These are phyloP conservation scores for Apostasia shenzhenica DNA, from an alignment of 106 monocot genomes.

Conservation along the genomic window DNA sequence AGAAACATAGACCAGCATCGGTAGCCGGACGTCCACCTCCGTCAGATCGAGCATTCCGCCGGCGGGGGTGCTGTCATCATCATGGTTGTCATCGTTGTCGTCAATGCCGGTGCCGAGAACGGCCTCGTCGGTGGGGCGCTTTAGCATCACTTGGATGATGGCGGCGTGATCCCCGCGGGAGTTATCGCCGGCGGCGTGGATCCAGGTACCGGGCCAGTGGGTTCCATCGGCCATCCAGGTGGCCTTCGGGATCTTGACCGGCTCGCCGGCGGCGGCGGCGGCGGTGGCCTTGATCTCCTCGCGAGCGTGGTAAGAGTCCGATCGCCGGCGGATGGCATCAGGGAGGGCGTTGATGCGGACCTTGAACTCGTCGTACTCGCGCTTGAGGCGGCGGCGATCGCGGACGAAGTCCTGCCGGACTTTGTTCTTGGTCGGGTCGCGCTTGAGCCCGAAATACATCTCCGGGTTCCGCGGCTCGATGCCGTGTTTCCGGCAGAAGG, in stretches of 20 bases:
- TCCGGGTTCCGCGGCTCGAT: slow-evolving; percentile 76
- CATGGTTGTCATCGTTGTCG: slow-evolving; percentile 7
- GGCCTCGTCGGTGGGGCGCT: slow-evolving; percentile 75
- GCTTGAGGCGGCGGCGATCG: slow-evolving; percentile 63
- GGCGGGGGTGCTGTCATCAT: background rate
- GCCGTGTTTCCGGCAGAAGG: slow-evolving; percentile 64
- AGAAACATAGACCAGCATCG: slow-evolving; percentile 86
- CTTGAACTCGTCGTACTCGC: slow-evolving; percentile 80
- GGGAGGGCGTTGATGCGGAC: slow-evolving; percentile 70
- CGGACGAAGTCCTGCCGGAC: slow-evolving; percentile 60
- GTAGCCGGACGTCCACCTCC: slow-evolving; percentile 80
- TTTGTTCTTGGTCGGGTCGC: slow-evolving; percentile 73
- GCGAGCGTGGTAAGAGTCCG: slow-evolving; percentile 71
- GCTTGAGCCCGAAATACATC: slow-evolving; percentile 65
- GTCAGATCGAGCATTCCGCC: slow-evolving; percentile 48
- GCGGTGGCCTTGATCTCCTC: slow-evolving; percentile 61
- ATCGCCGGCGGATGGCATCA: slow-evolving; percentile 59
- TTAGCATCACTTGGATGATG: slow-evolving; percentile 91
- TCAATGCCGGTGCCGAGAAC: slow-evolving; percentile 45
- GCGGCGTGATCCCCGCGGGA: slow-evolving; percentile 73
- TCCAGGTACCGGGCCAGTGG: slow-evolving; percentile 83
- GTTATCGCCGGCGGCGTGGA: slow-evolving; percentile 37
- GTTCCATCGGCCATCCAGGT: slow-evolving; percentile 87
- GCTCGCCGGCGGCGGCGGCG: slow-evolving; percentile 30
- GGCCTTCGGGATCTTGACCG: slow-evolving; percentile 63